These are phyloP conservation scores for Sherardia arvensis DNA, from an alignment of 257 asterid species.

Conservation along the genomic window DNA sequence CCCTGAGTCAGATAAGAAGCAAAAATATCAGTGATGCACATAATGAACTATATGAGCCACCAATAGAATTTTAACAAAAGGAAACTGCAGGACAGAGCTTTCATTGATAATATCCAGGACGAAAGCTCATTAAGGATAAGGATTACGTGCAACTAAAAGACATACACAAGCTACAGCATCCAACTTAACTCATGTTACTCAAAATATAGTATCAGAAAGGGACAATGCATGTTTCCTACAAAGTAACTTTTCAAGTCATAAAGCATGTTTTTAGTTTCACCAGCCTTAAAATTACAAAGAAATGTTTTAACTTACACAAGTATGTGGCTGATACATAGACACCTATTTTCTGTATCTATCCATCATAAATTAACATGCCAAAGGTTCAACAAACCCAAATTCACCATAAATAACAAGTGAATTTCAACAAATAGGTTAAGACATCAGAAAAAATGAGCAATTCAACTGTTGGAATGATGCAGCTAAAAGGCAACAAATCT, in stretches of 20 bases:
- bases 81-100: background rate
- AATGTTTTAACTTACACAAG: too few species aligned
- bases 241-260: background rate
- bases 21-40: background rate
- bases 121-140: too few species aligned
- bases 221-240: background rate
- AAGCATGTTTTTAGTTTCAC: background rate
- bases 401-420: too few species aligned
- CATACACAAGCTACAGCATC: background rate
- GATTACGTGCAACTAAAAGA: background rate
- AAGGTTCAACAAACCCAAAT: background rate
- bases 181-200: background rate
- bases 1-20: constrained; percentile 42
- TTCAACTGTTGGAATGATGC: background rate
- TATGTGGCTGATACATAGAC: background rate
- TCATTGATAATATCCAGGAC: background rate
- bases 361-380: background rate
- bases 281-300: background rate
- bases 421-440: background rate
- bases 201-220: background rate
- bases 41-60: background rate
- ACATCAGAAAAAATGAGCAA: background rate
- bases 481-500: background rate
- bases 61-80: too few species aligned
- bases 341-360: background rate